Percentiles rank a stretch among this genome's conserved stretches.
Evolutionary conservation across 2,329 filamentous ascomycete species (phyloP).

Genomic region (Ophiocordyceps polyrhachis-furcata): DNA sequence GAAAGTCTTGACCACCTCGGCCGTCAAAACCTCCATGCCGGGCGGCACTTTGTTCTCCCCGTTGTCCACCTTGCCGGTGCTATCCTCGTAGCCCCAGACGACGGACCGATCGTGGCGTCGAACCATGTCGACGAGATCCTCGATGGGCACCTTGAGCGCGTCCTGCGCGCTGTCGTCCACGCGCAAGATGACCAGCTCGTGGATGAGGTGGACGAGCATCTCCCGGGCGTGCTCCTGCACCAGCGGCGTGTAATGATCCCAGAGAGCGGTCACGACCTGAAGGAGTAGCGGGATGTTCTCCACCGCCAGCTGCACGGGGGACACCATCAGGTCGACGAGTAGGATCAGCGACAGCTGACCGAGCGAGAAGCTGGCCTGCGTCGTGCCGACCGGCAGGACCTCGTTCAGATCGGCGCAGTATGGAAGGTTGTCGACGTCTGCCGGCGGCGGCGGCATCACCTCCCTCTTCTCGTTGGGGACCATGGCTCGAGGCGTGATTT

Average conservation of each 20-base stretch:
- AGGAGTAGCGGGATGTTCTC: constrained; percentile 74
- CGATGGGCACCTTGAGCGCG: constrained; percentile 53
- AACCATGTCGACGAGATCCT: constrained; percentile 74
- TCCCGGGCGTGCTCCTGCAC: constrained; percentile 94
- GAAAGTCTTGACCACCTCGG: constrained; percentile 71
- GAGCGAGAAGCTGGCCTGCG: constrained; percentile 77
- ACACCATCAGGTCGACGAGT: constrained; percentile 89
- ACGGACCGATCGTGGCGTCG: constrained; percentile 69
- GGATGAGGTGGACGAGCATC: constrained; percentile 94
- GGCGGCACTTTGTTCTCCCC: constrained; percentile 65
- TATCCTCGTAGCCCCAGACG: constrained; percentile 89
- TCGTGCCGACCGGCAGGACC: constrained; percentile 71
- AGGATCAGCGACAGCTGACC: constrained; percentile 87
- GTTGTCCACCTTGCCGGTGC: constrained; percentile 58
- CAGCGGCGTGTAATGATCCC: constrained; percentile 91
- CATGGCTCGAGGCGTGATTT: constrained; percentile 93
- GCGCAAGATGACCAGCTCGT: constrained; percentile 71
- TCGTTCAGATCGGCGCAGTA: constrained; percentile 76
- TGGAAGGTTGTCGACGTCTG: constrained; percentile 57
- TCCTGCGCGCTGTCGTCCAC: constrained; percentile 51
- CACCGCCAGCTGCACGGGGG: constrained; percentile 60
- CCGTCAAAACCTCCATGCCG: constrained; percentile 72
- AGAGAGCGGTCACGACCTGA: constrained; percentile 81
- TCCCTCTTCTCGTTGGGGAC: constrained; percentile 71
- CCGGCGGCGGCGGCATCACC: constrained; percentile 47